phyloP scores from a whole-genome alignment of 306 rosid genomes.

The Prinsepia uniflora region DNA sequence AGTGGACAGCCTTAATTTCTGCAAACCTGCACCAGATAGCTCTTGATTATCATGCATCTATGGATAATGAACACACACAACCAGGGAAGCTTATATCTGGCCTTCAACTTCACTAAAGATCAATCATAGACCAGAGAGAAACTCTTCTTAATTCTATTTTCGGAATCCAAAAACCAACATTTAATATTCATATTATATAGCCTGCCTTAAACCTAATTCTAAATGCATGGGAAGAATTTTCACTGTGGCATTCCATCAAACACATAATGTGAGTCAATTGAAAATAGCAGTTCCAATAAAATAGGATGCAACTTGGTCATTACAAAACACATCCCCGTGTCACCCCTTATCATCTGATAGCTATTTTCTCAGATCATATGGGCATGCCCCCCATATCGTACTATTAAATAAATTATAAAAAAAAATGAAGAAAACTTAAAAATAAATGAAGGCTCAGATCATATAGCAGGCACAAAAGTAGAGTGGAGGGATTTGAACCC shows the following conservation, averaged over 20 bases:
- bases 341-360: conserved; percentile 10
- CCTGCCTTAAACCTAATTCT: too few species aligned
- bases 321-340: conserved; percentile 7
- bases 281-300: background rate
- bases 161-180: background rate
- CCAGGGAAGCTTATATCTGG: conserved; percentile 21
- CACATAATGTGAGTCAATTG: too few species aligned
- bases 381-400: background rate
- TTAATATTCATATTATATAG: background rate
- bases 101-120: background rate
- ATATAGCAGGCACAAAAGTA: background rate
- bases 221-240: too few species aligned
- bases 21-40: conserved; percentile 8
- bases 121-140: background rate
- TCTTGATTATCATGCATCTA: background rate
- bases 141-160: background rate
- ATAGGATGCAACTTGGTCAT: background rate
- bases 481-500: conserved; percentile 24
- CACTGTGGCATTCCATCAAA: too few species aligned
- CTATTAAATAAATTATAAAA: too few species aligned
- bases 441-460: too few species aligned
- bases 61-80: background rate
- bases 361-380: background rate
- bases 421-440: too few species aligned
- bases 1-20: background rate